Conservation (phyloP, 371 early-diverging fungal species). For the Mucor saturninus region DNA sequence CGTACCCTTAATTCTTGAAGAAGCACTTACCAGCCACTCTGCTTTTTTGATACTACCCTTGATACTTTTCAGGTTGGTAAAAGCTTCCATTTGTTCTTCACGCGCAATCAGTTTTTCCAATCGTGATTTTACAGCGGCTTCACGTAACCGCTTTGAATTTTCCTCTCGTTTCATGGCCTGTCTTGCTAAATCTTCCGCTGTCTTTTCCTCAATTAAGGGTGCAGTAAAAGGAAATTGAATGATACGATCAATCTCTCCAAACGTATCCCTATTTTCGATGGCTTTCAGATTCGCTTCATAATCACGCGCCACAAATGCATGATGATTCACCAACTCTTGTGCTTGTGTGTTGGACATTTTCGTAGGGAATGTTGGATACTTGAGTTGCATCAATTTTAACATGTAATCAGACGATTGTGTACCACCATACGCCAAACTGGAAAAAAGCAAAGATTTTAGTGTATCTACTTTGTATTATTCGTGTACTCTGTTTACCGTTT, state of each 20-base stretch:
- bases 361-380: slow-evolving; percentile 88
- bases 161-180: slow-evolving; percentile 78
- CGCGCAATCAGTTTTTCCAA: slow-evolving; percentile 73
- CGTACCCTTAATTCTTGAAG: not conserved
- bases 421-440: slow-evolving; percentile 20
- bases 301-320: slow-evolving; percentile 76
- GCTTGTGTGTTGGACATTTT: slow-evolving; percentile 80
- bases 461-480: not conserved
- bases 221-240: slow-evolving; percentile 79
- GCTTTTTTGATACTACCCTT: slow-evolving; percentile 54
- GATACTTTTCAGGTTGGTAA: slow-evolving; percentile 58
- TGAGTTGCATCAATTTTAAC: slow-evolving; percentile 86
- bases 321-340: slow-evolving; percentile 68
- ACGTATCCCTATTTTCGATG: slow-evolving; percentile 57
- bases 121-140: slow-evolving; percentile 79
- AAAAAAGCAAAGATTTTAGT: not conserved
- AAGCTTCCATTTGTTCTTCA: slow-evolving; percentile 65
- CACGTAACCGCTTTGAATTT: slow-evolving; percentile 74
- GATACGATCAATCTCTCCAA: slow-evolving; percentile 63
- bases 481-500: slow-evolving; percentile 43
- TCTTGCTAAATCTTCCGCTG: slow-evolving; percentile 75
- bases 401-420: slow-evolving; percentile 77
- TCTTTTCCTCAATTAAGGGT: slow-evolving; percentile 74
- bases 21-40: slow-evolving; percentile 55
- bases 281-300: slow-evolving; percentile 68